These are phyloP conservation scores for Chaetomium cochliodes DNA, from an alignment of 495 filamentous ascomycete genomes.

Conservation along the genomic window DNA sequence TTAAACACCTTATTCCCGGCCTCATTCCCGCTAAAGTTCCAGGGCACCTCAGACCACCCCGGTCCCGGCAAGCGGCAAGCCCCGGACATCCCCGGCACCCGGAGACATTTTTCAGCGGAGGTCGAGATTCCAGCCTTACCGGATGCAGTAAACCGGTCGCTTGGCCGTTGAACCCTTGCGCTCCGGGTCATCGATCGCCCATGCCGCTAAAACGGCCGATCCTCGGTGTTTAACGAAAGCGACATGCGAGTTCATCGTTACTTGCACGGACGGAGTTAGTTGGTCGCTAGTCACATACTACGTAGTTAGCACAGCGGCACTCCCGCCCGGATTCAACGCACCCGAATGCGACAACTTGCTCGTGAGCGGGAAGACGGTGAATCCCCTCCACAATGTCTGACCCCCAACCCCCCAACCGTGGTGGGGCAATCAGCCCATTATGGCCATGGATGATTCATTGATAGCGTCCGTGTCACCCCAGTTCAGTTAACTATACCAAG, in stretches of 20 bases:
- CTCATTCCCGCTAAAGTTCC: constrained; percentile 1
- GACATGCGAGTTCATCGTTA: not conserved
- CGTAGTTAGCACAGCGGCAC: too few species aligned
- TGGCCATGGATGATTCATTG: not conserved
- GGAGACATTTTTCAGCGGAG: too few species aligned
- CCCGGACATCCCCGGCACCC: not conserved
- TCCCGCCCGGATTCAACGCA: too few species aligned
- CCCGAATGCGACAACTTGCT: too few species aligned
- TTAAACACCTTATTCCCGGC: not conserved
- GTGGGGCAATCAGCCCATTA: not conserved
- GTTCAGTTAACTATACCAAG: not conserved
- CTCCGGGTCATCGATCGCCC: not conserved
- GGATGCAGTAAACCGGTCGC: not conserved
- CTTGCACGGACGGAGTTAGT: too few species aligned
- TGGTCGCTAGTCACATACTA: too few species aligned
- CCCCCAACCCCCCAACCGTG: not conserved
- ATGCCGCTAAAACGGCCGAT: constrained; percentile 1
- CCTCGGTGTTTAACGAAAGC: not conserved
- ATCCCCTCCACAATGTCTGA: too few species aligned
- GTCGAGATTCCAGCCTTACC: not conserved
- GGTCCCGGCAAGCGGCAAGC: not conserved
- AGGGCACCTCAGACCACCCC: not conserved
- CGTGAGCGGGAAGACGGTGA: too few species aligned
- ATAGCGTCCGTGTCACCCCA: not conserved
- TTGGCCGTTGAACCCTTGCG: not conserved